Evolutionary conservation across 371 early-diverging fungal genomes (phyloP).

Genomic region (Mucor mucedo): DNA sequence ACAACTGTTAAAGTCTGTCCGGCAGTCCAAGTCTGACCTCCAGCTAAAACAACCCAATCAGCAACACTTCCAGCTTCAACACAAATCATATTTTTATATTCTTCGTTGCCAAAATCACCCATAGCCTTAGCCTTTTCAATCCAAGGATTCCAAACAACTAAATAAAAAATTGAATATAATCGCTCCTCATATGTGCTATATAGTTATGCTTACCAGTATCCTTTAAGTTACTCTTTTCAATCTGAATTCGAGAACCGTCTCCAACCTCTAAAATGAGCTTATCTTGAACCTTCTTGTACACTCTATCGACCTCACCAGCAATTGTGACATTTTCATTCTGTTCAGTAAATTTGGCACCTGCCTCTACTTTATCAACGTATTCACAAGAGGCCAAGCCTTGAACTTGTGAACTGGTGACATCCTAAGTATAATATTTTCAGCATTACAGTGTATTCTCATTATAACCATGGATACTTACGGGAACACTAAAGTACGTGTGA

Average conservation of each 20-base stretch:
- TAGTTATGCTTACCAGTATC: slow-evolving; percentile 65
- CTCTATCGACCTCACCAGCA: slow-evolving; percentile 76
- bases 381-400: slow-evolving; percentile 59
- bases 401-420: slow-evolving; percentile 67
- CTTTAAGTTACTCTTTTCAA: slow-evolving; percentile 66
- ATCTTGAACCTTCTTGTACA: slow-evolving; percentile 70
- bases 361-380: slow-evolving; percentile 79
- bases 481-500: slow-evolving; percentile 89
- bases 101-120: slow-evolving; percentile 88
- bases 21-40: slow-evolving; percentile 74
- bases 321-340: slow-evolving; percentile 58
- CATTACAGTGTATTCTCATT: background rate
- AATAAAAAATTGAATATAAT: background rate
- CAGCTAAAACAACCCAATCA: slow-evolving; percentile 67
- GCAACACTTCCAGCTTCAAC: slow-evolving; percentile 90
- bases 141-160: slow-evolving; percentile 98
- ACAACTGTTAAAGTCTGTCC: slow-evolving; percentile 69
- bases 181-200: slow-evolving; percentile 3
- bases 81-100: slow-evolving; percentile 85
- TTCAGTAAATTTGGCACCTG: slow-evolving; percentile 40
- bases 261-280: slow-evolving; percentile 56
- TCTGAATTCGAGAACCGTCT: slow-evolving; percentile 36
- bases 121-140: slow-evolving; percentile 84
- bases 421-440: slow-evolving; percentile 31
- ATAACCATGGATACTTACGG: slow-evolving; percentile 45